Conservation (phyloP, 1,284 basidiomycete species). For the Rugosomyces carneus region DNA sequence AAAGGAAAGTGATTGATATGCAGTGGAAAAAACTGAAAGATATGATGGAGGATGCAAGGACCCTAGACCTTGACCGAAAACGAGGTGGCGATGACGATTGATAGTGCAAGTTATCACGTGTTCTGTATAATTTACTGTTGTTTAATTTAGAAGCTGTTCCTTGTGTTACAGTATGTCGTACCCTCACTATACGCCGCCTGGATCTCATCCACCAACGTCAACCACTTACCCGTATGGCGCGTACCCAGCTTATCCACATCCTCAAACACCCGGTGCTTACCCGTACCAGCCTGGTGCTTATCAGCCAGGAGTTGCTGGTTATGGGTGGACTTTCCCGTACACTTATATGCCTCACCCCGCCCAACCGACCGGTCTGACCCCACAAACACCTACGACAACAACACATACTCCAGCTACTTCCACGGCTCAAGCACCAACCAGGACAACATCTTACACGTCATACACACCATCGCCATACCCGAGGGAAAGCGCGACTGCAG, state of each 20-base stretch:
- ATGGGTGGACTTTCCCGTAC: constrained; percentile 58
- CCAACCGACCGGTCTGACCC: no score
- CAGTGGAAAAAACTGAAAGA: constrained; percentile 64
- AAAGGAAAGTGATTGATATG: constrained; percentile 57
- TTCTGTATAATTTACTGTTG: not conserved
- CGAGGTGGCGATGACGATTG: constrained; percentile 37
- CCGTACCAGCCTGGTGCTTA: constrained; percentile 39
- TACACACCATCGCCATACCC: constrained; percentile 54
- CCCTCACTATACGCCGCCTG: constrained; percentile 25
- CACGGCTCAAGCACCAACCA: constrained; percentile 20
- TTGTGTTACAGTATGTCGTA: no score
- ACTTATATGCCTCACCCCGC: constrained; percentile 43
- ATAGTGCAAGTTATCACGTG: not conserved
- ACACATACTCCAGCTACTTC: constrained; percentile 25
- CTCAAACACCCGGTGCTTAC: constrained; percentile 37
- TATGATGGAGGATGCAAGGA: constrained; percentile 67
- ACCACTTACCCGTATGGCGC: constrained; percentile 50
- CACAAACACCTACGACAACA: constrained; percentile 24
- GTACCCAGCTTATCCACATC: constrained; percentile 33
- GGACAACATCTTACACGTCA: constrained; percentile 39
- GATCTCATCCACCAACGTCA: constrained; percentile 32
- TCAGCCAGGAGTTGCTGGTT: constrained; percentile 43
- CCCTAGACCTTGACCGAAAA: constrained; percentile 48
- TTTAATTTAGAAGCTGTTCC: not conserved
- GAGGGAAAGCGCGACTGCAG: constrained; percentile 41